phyloP scores from a whole-genome alignment of 768 basidiomycete species.

The Rhizopogon vinicolor region DNA sequence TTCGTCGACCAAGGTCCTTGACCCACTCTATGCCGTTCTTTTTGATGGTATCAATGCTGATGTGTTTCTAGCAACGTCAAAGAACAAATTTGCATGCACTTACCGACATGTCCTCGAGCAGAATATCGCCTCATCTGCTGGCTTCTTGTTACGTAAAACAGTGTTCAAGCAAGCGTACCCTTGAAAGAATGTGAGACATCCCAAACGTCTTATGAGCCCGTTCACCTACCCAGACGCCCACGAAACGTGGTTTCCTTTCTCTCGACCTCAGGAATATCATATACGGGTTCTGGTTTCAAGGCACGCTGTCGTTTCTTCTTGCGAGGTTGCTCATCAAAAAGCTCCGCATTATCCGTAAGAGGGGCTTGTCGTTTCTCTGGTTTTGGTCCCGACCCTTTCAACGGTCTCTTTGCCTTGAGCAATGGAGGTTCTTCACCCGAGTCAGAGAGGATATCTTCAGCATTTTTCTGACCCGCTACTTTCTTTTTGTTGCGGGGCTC shows the following conservation, averaged over 20 bases:
- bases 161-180: constrained; percentile 88
- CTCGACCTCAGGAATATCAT: constrained; percentile 70
- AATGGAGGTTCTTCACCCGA: background rate
- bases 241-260: constrained; percentile 63
- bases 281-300: constrained; percentile 45
- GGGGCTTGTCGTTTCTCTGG: constrained; percentile 7
- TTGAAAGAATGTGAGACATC: constrained; percentile 12
- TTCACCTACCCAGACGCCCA: constrained; percentile 50
- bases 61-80: background rate
- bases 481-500: constrained; percentile 3
- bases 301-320: constrained; percentile 26
- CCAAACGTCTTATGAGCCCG: background rate
- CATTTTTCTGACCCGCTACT: background rate
- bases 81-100: constrained; percentile 3
- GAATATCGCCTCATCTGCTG: constrained; percentile 61
- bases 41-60: constrained; percentile 68
- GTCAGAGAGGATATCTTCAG: background rate
- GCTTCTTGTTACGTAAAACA: constrained; percentile 66
- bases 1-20: constrained; percentile 77
- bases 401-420: background rate
- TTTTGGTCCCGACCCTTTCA: background rate
- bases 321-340: constrained; percentile 1
- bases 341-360: constrained; percentile 8
- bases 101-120: constrained; percentile 69
- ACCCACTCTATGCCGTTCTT: constrained; percentile 79